phyloP scores from a whole-genome alignment of 2,329 filamentous ascomycete genomes.

The Simplicillium sp. region DNA sequence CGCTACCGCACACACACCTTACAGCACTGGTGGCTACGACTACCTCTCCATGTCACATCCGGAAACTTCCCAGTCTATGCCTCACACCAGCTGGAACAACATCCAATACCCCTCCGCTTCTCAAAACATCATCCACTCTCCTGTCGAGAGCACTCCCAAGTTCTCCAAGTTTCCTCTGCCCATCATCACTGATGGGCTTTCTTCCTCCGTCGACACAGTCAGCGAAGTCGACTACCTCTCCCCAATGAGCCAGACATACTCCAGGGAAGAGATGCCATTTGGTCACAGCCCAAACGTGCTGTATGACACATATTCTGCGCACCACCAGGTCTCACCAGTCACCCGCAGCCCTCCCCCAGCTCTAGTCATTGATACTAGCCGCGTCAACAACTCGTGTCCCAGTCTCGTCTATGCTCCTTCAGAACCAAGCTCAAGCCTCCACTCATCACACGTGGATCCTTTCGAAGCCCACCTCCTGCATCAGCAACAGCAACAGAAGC shows the following conservation, averaged over 20 bases:
- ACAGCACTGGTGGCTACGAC: slow-evolving; percentile 29
- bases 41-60: slow-evolving; percentile 41
- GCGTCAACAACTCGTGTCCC: slow-evolving; percentile 50
- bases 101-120: slow-evolving; percentile 32
- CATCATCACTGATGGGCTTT: slow-evolving; percentile 39
- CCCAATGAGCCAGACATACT: slow-evolving; percentile 47
- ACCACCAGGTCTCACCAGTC: slow-evolving; percentile 42
- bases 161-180: slow-evolving; percentile 36
- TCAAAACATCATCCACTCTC: slow-evolving; percentile 21
- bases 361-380: slow-evolving; percentile 45
- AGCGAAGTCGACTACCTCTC: slow-evolving; percentile 56
- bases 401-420: slow-evolving; percentile 51
- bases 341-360: slow-evolving; percentile 45
- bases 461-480: slow-evolving; percentile 43
- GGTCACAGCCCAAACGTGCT: slow-evolving; percentile 45
- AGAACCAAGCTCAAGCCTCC: slow-evolving; percentile 49
- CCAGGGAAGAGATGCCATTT: slow-evolving; percentile 46
- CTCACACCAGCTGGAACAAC: slow-evolving; percentile 34
- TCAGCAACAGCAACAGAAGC: slow-evolving; percentile 24
- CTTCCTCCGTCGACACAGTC: slow-evolving; percentile 47
- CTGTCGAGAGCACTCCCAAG: slow-evolving; percentile 21
- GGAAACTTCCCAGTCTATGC: slow-evolving; percentile 26
- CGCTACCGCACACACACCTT: slow-evolving; percentile 30
- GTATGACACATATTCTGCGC: slow-evolving; percentile 44
- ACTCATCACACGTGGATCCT: slow-evolving; percentile 45